Conservation (phyloP, 148 eudicot species). For the Rhododendron molle region DNA sequence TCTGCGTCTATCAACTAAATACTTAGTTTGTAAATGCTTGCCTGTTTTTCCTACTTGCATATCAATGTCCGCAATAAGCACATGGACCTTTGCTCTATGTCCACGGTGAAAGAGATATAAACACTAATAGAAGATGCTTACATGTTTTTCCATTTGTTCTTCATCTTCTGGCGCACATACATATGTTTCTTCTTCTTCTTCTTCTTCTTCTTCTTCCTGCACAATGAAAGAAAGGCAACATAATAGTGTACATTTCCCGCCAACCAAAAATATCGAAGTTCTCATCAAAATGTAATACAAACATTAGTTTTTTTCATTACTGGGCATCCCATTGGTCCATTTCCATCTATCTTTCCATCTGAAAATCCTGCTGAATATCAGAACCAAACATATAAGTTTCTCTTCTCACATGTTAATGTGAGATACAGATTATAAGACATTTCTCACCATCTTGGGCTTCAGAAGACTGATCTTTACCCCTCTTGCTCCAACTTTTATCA, state of each 20-base stretch:
- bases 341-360: slow-evolving; percentile 14
- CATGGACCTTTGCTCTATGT: neutral
- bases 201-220: slow-evolving; percentile 15
- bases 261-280: neutral
- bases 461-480: slow-evolving; percentile 10
- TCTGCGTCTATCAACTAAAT: neutral
- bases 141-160: slow-evolving; percentile 11
- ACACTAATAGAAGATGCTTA: slow-evolving; percentile 1
- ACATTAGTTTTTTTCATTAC: neutral
- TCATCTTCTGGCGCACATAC: neutral
- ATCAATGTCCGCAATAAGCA: neutral
- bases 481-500: slow-evolving; percentile 14
- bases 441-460: slow-evolving; percentile 6
- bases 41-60: neutral
- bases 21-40: neutral
- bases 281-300: neutral
- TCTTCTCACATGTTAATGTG: neutral
- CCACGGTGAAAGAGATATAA: neutral
- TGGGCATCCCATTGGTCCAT: slow-evolving; percentile 10
- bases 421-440: neutral
- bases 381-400: neutral
- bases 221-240: neutral
- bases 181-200: slow-evolving; percentile 1
- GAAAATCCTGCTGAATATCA: slow-evolving; percentile 21
- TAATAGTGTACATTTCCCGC: neutral